A percentile compares a stretch with the other conserved stretches of the same genome.
These are phyloP conservation scores for Sisymbrium altissimum DNA, from an alignment of 345 rosid species.

Conservation along the genomic window DNA sequence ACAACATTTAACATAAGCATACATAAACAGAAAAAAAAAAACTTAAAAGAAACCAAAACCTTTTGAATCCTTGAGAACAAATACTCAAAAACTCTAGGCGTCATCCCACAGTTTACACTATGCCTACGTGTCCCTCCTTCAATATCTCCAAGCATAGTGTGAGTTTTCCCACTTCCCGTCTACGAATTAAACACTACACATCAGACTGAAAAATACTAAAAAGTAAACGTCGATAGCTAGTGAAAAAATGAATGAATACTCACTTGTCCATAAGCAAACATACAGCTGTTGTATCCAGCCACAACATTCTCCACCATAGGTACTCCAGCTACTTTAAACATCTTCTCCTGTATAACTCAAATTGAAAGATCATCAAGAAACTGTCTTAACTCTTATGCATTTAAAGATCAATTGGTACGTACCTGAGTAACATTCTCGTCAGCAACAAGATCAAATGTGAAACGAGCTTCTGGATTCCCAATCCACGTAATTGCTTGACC, in stretches of 20 bases:
- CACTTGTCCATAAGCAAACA: conserved; percentile 99
- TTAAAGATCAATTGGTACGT: no score
- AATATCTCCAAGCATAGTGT: conserved; percentile 99
- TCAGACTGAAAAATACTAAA: not conserved
- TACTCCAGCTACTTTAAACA: conserved; percentile 90
- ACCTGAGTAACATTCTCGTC: conserved; percentile 92
- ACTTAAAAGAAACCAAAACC: conserved; percentile 35
- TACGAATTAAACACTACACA: conserved; percentile 30
- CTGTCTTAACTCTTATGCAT: no score
- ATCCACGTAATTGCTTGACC: conserved; percentile 83
- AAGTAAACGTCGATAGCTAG: not conserved
- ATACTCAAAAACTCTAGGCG: conserved; percentile 91
- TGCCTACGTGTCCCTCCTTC: conserved; percentile 95
- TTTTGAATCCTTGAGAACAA: conserved; percentile 87
- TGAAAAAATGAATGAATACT: conserved; percentile 20
- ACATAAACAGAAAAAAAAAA: not conserved
- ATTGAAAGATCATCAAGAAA: not conserved
- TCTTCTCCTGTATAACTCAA: conserved; percentile 62
- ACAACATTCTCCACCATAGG: conserved; percentile 98
- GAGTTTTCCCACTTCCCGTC: conserved; percentile 99
- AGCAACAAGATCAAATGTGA: conserved; percentile 91
- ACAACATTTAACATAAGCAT: not conserved
- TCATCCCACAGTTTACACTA: conserved; percentile 94
- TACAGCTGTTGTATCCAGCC: conserved; percentile 96
- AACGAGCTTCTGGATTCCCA: conserved; percentile 88